Evolutionary conservation across 2,329 filamentous ascomycete genomes (phyloP), one percentile per base, ranked within the genome.

Genomic region (Ciborinia camelliae): DNA sequence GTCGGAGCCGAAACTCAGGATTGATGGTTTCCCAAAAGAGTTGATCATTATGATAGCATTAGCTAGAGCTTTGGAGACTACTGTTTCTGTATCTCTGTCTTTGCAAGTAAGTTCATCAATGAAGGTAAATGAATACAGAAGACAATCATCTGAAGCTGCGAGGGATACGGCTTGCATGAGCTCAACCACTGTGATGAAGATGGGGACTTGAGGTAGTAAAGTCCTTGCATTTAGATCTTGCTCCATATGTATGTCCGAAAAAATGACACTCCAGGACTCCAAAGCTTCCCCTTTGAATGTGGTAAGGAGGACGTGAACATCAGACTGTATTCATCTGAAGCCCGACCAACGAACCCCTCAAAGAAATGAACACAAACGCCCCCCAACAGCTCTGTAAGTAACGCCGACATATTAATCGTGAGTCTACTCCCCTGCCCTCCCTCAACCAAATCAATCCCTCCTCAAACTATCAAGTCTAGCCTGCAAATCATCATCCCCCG

Each of bases 401-500:
- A 58, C 54, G 54, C 54, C 54, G 20, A 47, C 28, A 30, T 26
- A 18, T 35, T 8, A 32, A 26, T 18, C 20, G 20, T 26, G 14
- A 12, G 12, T 47, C 20, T 47, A 32, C 12, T 32, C 23, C n/a
- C 20, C n/a, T 5, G 14, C 37, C 32, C 6, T 12, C 18, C 32
- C 30, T 6, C 9, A 23, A n/a, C 41, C 55, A n/a, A 23, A 47
- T 51, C 35, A 53, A 50, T 63, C 61, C 67, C 73, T 67, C 66
- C 74, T 69, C 65, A 98, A 80, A 77, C 93, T 96, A 76, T 98
- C 92, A 61, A 99, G 84, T 66, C 95, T 87, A 69, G 95, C 94
- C 80, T 98, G 93, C 32, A 99, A 85, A 76, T 97, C 95, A 74
- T 97, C 92, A 73, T 97, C 93, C 59, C 79, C 88, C 6, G 85